A percentile compares a stretch with the other conserved stretches of the same genome.
phyloP scores from a whole-genome alignment of 2,329 filamentous ascomycete species.

The Diplodia intermedia region DNA sequence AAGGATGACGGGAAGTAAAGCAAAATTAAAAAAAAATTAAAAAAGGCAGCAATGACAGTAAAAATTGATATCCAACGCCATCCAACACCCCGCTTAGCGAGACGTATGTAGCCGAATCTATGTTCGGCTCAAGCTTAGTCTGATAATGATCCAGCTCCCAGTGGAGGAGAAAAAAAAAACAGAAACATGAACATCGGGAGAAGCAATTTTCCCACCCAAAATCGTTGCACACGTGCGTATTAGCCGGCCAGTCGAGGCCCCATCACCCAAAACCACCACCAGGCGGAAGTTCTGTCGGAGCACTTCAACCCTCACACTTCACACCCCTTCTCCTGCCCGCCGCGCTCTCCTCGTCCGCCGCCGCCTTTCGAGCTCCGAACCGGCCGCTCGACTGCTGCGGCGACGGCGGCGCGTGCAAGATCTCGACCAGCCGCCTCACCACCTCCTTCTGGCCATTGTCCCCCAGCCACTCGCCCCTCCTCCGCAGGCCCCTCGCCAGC shows the following conservation, averaged over 20 bases:
- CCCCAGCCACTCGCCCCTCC: not conserved
- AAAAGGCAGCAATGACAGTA: not conserved
- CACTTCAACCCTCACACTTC: not conserved
- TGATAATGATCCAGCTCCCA: not conserved
- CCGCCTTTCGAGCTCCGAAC: not conserved
- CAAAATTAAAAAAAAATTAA: not conserved
- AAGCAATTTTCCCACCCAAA: not conserved
- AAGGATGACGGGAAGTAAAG: not conserved
- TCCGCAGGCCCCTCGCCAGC: not conserved
- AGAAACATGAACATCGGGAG: not conserved
- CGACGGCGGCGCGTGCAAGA: not conserved
- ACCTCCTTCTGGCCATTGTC: not conserved
- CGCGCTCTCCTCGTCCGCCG: not conserved
- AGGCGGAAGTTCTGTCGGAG: not conserved
- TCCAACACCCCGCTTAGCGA: slow-evolving; percentile 2
- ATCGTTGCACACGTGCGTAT: not conserved
- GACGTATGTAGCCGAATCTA: not conserved
- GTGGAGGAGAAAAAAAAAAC: not conserved
- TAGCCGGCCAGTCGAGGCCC: not conserved
- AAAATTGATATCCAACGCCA: not conserved
- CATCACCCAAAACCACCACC: not conserved
- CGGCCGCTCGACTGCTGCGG: not conserved
- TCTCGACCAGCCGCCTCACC: not conserved
- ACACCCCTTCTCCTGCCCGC: not conserved
- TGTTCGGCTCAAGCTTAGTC: not conserved